Base-by-base conservation (phyloP, 129 eudicot species). In the Oenanthe sinensis region DNA sequence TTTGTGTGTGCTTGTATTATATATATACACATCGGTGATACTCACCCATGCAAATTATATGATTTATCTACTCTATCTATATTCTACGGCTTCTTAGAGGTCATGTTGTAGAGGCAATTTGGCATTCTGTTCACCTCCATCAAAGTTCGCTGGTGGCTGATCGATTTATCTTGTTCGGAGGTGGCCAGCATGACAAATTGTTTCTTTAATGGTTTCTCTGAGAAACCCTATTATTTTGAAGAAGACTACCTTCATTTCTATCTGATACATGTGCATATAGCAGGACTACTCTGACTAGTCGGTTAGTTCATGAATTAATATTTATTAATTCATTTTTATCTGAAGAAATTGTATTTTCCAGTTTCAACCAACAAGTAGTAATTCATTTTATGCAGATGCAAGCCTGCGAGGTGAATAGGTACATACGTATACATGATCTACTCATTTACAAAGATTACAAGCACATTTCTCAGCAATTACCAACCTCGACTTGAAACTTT, bases 401-500 rank as follows among this genome's bases (percentile, higher is more conserved):
- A 58, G 65, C 13, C 30, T 22, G 65, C 65, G 4, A 55, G 63
- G 63, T 33, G 36, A 33, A 33, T 33, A 33, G 36, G 36, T 33
- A 48, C 22, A 14, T 48, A 48, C 4, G 13, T 48, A 5, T 48
- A 14, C 54, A 13, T 48, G 54, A 48, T 48, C 3, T 48, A 48
- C 54, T 48, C 54, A 48, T 48, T 33, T 1, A 33, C 36, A 33
- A 33, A 33, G 36, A 33, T 1, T 14, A 48, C 20, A 48, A 3
- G 54, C 19, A 48, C 54, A 48, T 14, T 48, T n/a, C n/a, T n/a
- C n/a, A n/a, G n/a, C n/a, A n/a, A n/a, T n/a, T 12, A 33, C 36
- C 36, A 33, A 33, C 36, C 82, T 84, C 87, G 62, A 81, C 79
- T 81, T 84, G 82, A 71, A 81, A 84, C 70, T 84, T 84, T 79